These are phyloP conservation scores for Ziziphus jujuba DNA, from an alignment of 306 rosid genomes.

Conservation along the genomic window DNA sequence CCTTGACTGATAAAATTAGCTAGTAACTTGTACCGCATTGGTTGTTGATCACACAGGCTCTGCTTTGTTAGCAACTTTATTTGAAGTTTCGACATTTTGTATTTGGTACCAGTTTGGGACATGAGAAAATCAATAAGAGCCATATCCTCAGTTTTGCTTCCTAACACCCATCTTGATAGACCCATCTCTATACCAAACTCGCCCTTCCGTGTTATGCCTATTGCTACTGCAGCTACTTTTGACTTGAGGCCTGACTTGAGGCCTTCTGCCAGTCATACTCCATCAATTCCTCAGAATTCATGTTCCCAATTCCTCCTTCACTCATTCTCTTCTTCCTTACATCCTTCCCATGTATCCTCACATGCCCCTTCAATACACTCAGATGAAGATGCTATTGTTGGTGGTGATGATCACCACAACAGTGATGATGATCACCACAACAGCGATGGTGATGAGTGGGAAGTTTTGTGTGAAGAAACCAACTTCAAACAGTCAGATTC, in stretches of 20 bases:
- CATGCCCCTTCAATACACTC: conserved; percentile 18
- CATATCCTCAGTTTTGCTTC: conserved; percentile 29
- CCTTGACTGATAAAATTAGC: background rate
- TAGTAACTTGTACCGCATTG: background rate
- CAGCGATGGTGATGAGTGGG: background rate
- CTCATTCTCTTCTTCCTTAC: conserved; percentile 31
- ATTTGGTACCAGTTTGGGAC: background rate
- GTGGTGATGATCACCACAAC: conserved; percentile 6
- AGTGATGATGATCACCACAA: conserved; percentile 9
- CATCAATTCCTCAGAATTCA: conserved; percentile 17
- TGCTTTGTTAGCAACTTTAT: background rate
- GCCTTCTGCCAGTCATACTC: conserved; percentile 9
- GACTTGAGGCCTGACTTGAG: conserved; percentile 20
- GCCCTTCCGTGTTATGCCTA: conserved; percentile 11
- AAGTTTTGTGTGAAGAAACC: background rate
- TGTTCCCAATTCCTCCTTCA: conserved; percentile 19
- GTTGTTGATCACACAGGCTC: background rate
- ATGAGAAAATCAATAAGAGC: conserved; percentile 43
- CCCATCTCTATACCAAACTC: conserved; percentile 3
- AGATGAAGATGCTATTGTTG: conserved; percentile 13
- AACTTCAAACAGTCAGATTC: conserved; percentile 23
- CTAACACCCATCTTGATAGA: conserved; percentile 12
- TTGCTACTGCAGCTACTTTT: conserved; percentile 18
- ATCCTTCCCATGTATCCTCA: conserved; percentile 15
- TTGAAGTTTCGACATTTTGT: background rate